A percentile compares a stretch with the other conserved stretches of the same genome.
Conservation (phyloP, 129 eudicot species). For the Glebionis coronaria region DNA sequence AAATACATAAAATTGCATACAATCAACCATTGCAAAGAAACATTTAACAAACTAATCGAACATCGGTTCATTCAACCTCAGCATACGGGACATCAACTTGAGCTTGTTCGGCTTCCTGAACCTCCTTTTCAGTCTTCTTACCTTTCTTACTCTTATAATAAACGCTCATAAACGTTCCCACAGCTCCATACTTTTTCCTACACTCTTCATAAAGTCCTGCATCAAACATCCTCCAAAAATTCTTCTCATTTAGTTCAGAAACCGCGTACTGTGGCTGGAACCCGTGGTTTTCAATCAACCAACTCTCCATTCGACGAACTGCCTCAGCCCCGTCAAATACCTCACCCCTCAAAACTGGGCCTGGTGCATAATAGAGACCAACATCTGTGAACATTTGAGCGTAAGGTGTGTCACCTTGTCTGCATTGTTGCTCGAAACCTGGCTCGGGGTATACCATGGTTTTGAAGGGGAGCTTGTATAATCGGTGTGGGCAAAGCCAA, state of each 20-base stretch:
- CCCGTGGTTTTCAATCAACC: slow-evolving; percentile 14
- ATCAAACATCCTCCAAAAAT: slow-evolving; percentile 15
- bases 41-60: not conserved
- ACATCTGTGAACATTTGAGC: slow-evolving; percentile 14
- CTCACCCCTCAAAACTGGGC: slow-evolving; percentile 10
- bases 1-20: slow-evolving; percentile 8
- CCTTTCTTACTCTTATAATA: slow-evolving; percentile 6
- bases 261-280: slow-evolving; percentile 11
- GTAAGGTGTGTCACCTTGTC: slow-evolving; percentile 10
- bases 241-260: slow-evolving; percentile 10
- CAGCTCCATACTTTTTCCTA: slow-evolving; percentile 11
- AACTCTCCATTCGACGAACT: not conserved
- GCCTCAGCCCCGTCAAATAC: not conserved
- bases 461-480: slow-evolving; percentile 1
- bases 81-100: slow-evolving; percentile 10
- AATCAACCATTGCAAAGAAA: not conserved
- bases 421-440: slow-evolving; percentile 12
- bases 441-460: slow-evolving; percentile 12
- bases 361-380: slow-evolving; percentile 6
- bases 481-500: slow-evolving; percentile 13
- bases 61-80: slow-evolving; percentile 21
- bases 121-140: slow-evolving; percentile 12
- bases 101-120: slow-evolving; percentile 8
- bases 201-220: slow-evolving; percentile 6
- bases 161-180: slow-evolving; percentile 12